Evolutionary conservation across 768 basidiomycete genomes (phyloP).

Genomic region (Artomyces pyxidatus): DNA sequence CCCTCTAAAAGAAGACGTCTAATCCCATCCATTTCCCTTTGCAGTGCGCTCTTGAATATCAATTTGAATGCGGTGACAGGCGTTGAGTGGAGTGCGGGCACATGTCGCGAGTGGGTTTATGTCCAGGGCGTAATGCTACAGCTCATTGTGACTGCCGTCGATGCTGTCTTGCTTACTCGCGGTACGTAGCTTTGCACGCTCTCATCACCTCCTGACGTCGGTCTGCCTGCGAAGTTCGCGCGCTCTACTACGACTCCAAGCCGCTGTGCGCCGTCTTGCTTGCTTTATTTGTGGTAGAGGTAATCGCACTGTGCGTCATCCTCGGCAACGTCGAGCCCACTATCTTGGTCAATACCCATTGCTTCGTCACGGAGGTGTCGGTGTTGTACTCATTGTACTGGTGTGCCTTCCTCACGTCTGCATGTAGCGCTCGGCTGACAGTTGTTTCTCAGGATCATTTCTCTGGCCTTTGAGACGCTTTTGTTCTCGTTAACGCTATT

Average conservation of each 20-base stretch:
- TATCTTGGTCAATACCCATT: conserved; percentile 16
- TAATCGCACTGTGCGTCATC: too few species aligned
- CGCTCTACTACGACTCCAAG: conserved; percentile 16
- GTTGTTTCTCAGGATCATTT: conserved; percentile 15
- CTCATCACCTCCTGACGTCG: not conserved
- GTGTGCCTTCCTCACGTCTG: conserved; percentile 4
- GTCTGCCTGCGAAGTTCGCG: conserved; percentile 18
- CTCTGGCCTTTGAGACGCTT: conserved; percentile 20
- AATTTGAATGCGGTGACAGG: conserved; percentile 20
- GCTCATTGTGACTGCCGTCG: conserved; percentile 19
- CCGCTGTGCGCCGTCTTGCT: conserved; percentile 10
- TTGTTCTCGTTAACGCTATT: conserved; percentile 18
- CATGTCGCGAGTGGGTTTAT: conserved; percentile 17
- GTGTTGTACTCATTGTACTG: conserved; percentile 18
- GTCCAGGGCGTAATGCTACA: conserved; percentile 18
- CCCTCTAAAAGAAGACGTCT: too few species aligned
- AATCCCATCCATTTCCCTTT: too few species aligned
- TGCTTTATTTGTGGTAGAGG: too few species aligned
- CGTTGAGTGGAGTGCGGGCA: conserved; percentile 8
- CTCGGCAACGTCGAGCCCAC: too few species aligned
- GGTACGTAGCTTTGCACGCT: conserved; percentile 7
- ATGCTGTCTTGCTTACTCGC: conserved; percentile 19
- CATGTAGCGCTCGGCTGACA: not conserved
- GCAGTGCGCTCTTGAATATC: conserved; percentile 19
- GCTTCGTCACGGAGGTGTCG: conserved; percentile 20